phyloP scores from a whole-genome alignment of 192 early-diverging fungal genomes.

The Globomyces pollinis-pini region DNA sequence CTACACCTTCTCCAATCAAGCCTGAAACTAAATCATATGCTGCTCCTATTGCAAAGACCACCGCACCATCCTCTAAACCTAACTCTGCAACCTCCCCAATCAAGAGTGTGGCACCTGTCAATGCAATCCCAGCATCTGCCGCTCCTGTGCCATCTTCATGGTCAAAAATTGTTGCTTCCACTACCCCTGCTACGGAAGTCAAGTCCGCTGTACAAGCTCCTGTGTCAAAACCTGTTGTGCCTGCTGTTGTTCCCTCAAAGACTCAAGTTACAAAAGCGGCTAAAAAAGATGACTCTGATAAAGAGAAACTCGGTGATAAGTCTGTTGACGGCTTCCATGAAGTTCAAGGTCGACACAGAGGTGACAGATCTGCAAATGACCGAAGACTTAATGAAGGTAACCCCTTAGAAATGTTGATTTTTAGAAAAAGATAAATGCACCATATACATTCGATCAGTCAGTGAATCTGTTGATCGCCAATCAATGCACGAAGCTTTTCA shows the following conservation, averaged over 20 bases:
- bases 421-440: slow-evolving; percentile 36
- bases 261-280: not conserved
- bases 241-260: no score
- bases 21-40: no score
- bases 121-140: no score
- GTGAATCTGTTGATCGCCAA: slow-evolving; percentile 38
- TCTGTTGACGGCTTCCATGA: slow-evolving; percentile 21
- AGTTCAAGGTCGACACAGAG: slow-evolving; percentile 30
- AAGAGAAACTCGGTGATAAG: no score
- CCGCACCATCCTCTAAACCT: no score
- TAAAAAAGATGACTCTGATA: slow-evolving; percentile 10
- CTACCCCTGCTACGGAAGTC: not conserved
- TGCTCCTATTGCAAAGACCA: no score
- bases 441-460: slow-evolving; percentile 57
- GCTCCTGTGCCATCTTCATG: slow-evolving; percentile 18
- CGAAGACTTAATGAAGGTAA: not conserved
- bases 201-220: not conserved
- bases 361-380: no score
- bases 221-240: no score
- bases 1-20: no score
- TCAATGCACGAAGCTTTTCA: slow-evolving; percentile 47
- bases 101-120: slow-evolving; percentile 24
- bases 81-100: slow-evolving; percentile 18
- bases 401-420: not conserved
- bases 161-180: not conserved